These are phyloP conservation scores for Xerocomellus chrysenteron DNA, from an alignment of 768 basidiomycete species.

Conservation along the genomic window DNA sequence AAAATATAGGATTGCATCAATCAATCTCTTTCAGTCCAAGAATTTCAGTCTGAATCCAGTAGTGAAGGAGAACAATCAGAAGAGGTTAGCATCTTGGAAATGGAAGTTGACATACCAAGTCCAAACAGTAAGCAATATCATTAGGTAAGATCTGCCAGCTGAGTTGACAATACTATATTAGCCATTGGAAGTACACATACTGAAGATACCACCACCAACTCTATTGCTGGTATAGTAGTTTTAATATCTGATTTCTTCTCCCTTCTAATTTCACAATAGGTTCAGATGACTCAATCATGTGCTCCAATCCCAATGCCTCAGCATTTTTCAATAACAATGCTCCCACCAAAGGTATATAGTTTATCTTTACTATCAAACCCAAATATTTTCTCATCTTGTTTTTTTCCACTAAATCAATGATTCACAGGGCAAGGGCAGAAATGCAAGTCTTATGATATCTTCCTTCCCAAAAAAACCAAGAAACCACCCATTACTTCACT, in stretches of 20 bases:
- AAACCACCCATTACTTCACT: background rate
- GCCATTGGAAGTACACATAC: background rate
- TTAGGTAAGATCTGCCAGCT: background rate
- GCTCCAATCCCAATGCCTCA: background rate
- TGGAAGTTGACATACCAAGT: background rate
- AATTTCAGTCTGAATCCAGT: background rate
- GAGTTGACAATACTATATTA: background rate
- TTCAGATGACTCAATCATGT: background rate
- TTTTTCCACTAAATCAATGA: background rate
- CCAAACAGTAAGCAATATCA: background rate
- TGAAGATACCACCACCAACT: rapidly evolving
- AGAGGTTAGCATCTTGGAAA: background rate
- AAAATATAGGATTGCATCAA: background rate
- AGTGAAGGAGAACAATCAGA: background rate
- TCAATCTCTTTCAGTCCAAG: background rate
- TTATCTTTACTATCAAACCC: background rate
- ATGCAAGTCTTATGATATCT: background rate
- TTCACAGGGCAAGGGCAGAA: background rate
- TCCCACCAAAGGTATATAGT: background rate
- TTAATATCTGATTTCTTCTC: background rate
- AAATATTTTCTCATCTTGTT: background rate
- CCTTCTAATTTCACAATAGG: background rate
- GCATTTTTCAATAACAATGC: too few relatives aligned
- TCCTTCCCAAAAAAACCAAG: background rate
- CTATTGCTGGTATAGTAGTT: background rate